Evolutionary conservation across 768 basidiomycete genomes (phyloP), one percentile per base, ranked within the genome.

Genomic region (Hortiboletus campestris): DNA sequence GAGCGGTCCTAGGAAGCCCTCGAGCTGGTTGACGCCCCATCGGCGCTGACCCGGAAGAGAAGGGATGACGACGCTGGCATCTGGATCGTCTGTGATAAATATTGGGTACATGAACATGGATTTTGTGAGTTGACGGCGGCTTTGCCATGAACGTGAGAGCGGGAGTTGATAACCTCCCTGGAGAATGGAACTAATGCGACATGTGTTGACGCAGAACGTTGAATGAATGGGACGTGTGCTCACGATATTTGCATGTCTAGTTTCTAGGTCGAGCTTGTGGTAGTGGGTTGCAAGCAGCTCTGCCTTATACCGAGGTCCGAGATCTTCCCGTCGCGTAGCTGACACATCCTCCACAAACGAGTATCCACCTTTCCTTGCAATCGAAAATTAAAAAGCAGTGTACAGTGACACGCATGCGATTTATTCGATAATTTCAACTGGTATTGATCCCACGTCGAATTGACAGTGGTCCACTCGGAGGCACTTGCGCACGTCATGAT

Each of bases 71-170:
- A 87, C 85, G 69, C 84, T 82, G 8, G 93, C 91, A 56, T 94
- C 81, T 2, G 93, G 87, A 56, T 98, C 93, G 72, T 98, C 96
- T 17, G 94, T 94, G 64, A 98, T 89, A 71, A 99, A 98, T 66
- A 99, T 94, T 8, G 97, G 97, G 72, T 98, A 99, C 91, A 98
- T 98, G 73, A 99, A 81, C 94, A 98, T 97, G 61, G 84, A 82
- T 70, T 93, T 95, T 25, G 87, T 86, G 66, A 95, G 82, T 55
- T 83, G 79, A 46, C 88, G 84, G 55, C 84, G 83, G 25, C 83
- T 80, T 74, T 99, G 96, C 86, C 91, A 95, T 75, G 84, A 80
- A 20, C 96, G 88, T 9, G 93, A 81, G 60, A 91, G 82, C 16
- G 94, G 89, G 74, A 98, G 94, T 55, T 91, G 86, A 76, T 96